Evolutionary conservation across 352 stramenopile genomes (phyloP), one percentile per base, ranked within the genome.

Genomic region (Pythium phragmiticola): DNA sequence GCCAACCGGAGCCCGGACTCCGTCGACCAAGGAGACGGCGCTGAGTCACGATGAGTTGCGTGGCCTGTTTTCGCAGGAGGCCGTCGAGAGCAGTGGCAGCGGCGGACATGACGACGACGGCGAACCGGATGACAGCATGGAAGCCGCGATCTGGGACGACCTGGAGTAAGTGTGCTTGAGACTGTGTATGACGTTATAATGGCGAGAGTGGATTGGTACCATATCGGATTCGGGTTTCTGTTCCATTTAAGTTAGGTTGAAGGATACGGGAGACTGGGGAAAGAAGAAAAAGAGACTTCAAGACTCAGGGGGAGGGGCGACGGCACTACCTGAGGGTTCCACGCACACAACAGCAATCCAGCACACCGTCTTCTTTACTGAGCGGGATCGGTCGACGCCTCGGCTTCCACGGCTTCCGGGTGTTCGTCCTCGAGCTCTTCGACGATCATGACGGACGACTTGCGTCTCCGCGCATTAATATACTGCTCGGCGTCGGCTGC

Each of bases 21-120:
- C n/a, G 14, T 26, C 23, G 19, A 63, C 64, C 46, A 79, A 57
- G 48, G 64, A 76, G 50, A 48, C 73, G 21, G 69, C 72, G 0
- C 50, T 89, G 39, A 77, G 72, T 1, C 66, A 70, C 54, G 70
- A 76, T 63, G 80, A 89, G 28, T 54, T 89, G 30, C 69, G 64
- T 3, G 70, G 68, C 49, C 56, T 89, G n/a, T 87, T 89, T 49
- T 77, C 72, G 16, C 71, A 79, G 30, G 63, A 80, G 16, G 34
- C 53, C 26, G 7, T 48, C 41, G 48, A 28, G 28, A 17, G 21
- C n/a, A 19, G 14, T 9, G 6, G 45, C 7, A 11, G 7, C 34
- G 7, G 34, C 7, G 34, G 11, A 9, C 34, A 30, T 33, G 21
- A 46, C 9, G 28, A 67, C 33, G 16, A n/a, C 7, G 48, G 16